Evolutionary conservation across 2,329 filamentous ascomycete genomes (phyloP), one percentile per base, ranked within the genome.

Genomic region (Fusarium torulosum): DNA sequence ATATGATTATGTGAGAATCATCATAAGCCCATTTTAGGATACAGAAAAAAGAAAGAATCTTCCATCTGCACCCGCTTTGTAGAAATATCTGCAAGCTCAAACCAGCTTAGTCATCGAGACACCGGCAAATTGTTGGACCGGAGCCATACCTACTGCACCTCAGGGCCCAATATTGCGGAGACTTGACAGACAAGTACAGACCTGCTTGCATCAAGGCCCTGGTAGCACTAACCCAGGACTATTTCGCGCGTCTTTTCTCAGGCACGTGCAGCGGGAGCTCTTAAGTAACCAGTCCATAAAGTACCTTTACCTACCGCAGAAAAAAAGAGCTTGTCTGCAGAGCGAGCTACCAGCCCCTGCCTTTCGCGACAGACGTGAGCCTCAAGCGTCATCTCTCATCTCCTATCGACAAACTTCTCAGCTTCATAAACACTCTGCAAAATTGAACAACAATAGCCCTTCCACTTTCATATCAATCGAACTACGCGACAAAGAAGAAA

Each of bases 1-100:
- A 87, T 87, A 78, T 78, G 75, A 80, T 83, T 81, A 80, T 82
- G 77, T 75, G 77, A 76, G 79, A 84, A 86, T 89, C 87, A 89
- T 89, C 87, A 89, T 77, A 58, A 88, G 86, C 86, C 82, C 77
- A 77, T 68, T 68, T 76, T 77, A 75, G 70, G 61, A 74, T 75
- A 69, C 72, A 75, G 68, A 75, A 74, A 70, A 72, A 67, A 71
- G 70, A 63, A 74, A 68, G 51, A 50, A 45, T 63, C 70, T 63
- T n/a, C 55, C 47, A 60, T 27, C 37, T 49, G 59, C 55, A 64
- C 44, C 50, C 41, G 21, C 55, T 59, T 38, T 20, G 53, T 51
- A 42, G 53, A 71, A 75, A 70, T 72, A 69, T 70, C 37, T 63
- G 53, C 54, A 56, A 45, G 41, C 38, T 49, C 25, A 13, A 20